Base-by-base conservation (phyloP, 2,329 filamentous ascomycete genomes). In the Aspergillus candidus region DNA sequence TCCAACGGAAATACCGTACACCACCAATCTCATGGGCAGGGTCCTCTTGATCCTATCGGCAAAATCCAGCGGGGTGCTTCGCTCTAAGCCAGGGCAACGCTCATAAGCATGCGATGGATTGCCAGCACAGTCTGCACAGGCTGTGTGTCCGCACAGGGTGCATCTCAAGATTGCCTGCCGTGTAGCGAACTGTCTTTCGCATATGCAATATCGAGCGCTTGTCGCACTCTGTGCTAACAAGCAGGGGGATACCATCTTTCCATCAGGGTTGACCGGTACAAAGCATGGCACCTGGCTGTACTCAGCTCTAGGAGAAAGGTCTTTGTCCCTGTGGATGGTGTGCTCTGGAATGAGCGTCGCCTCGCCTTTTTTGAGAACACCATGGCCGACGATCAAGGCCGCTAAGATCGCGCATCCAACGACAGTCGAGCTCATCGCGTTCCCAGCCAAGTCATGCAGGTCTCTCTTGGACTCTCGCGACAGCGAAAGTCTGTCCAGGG, bases 381-480 rank as follows among this genome's bases (percentile, higher is more conserved):
- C 53, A 38, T 58, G 55, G 43, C 50, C 62, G 17, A 63, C 58
- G 32, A 80, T 73, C 1, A 90, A 61, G 0, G 79, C 74, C 1
- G 79, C 70, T 2, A 87, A 55, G 1, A 86, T 73, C 0, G 78
- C 76, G 2, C 77, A 72, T 3, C 82, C 83, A 8, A 89, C 79
- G 1, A 88, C 83, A 0, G 86, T 84, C 0, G 79, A 80, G 1
- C 78, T 81, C 86, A 91, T 91, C 0, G 86, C 86, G 59, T 93
- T 91, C 0, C 86, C 86, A 2, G 84, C 84, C 2, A 91, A 68
- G 51, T 88, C 79, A 49, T 83, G 79, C 2, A 87, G 68, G 13
- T 89, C 70, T 1, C 67, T 62, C 37, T 82, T 72, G 0, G 73
- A 76, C 54, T 90, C 82, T 7, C 75, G 74, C 0, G 77, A 81